Evolutionary conservation across 345 rosid species (phyloP), one percentile per base, ranked within the genome.

Genomic region (Gynandropsis gynandra): DNA sequence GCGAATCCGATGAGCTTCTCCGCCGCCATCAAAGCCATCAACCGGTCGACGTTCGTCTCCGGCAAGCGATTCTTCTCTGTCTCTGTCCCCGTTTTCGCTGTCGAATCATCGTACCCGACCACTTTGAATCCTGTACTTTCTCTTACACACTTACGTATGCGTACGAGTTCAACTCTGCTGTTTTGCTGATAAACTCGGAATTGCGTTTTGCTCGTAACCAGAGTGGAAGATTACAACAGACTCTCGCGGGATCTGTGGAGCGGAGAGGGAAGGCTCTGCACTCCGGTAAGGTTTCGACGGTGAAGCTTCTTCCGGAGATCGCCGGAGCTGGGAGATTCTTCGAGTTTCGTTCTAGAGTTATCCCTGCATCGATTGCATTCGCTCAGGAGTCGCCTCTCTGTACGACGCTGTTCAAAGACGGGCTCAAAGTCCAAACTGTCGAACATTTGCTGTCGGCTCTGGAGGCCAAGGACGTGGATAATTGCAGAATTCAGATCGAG

Each of bases 371-470:
- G 21, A 73, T 90, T 16, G 78, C 71, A 34, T 74, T 72, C 42
- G 76, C 64, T 24, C 76, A 63, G 54, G 68, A 76, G 1, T 81
- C 98, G 27, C 73, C 80, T 31, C 75, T 90, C 14, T 81, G 95
- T 63, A 90, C 95, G 24, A 72, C 87, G 47, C 83, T 90, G 13
- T 53, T 50, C 13, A 80, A 76, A 67, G 83, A 76, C 7, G 80
- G 78, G 7, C 34, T 54, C 58, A 72, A 51, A 36, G 53, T 90
- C 58, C 69, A 84, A 55, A 90, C 96, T 1, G 82, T 83, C 6
- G 96, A 86, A 74, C 98, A 90, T 58, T 72, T 86, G 77, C 80
- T 90, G 14, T 86, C 98, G 5, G 85, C 95, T 68, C 68, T 90
- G 41, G 98, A 90, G 70, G 85, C 89, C 1, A 56, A 51, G 9